These are phyloP conservation scores for Plenodomus lindquistii DNA, from an alignment of 2,329 filamentous ascomycete species.

Conservation along the genomic window DNA sequence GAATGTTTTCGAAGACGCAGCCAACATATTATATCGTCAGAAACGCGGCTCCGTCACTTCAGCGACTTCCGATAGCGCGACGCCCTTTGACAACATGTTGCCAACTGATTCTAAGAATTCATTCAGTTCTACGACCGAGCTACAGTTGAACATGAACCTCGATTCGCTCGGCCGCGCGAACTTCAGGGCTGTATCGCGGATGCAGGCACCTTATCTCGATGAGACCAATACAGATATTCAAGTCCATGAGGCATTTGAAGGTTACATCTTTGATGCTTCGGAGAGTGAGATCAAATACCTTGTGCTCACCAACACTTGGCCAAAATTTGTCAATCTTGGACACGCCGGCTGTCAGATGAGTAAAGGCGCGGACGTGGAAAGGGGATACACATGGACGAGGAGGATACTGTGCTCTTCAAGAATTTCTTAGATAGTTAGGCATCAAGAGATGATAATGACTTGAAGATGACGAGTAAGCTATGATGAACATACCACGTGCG, in stretches of 20 bases:
- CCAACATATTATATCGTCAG: constrained; percentile 23
- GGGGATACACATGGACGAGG: constrained; percentile 11
- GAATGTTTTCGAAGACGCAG: constrained; percentile 28
- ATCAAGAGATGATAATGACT: too few relatives aligned
- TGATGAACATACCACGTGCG: too few relatives aligned
- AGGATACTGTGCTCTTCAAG: constrained; percentile 10
- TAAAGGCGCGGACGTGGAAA: constrained; percentile 16
- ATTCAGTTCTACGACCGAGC: constrained; percentile 20
- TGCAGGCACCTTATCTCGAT: constrained; percentile 21
- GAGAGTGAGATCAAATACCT: constrained; percentile 43
- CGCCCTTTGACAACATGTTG: constrained; percentile 32
- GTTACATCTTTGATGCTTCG: constrained; percentile 34
- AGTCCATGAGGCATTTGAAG: constrained; percentile 31
- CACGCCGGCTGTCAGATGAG: constrained; percentile 23
- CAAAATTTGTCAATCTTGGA: constrained; percentile 38
- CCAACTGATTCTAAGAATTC: constrained; percentile 14
- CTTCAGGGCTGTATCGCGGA: constrained; percentile 26
- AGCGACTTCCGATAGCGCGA: constrained; percentile 24
- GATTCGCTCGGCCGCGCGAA: constrained; percentile 35
- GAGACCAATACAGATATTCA: constrained; percentile 19
- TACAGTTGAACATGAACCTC: constrained; percentile 23
- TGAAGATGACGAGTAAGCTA: too few relatives aligned
- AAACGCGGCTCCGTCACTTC: constrained; percentile 19
- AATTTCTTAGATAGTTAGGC: too few relatives aligned
- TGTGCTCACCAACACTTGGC: constrained; percentile 43